Conservation (phyloP, 1,139 yeast species). For the Hanseniaspora sp. region DNA sequence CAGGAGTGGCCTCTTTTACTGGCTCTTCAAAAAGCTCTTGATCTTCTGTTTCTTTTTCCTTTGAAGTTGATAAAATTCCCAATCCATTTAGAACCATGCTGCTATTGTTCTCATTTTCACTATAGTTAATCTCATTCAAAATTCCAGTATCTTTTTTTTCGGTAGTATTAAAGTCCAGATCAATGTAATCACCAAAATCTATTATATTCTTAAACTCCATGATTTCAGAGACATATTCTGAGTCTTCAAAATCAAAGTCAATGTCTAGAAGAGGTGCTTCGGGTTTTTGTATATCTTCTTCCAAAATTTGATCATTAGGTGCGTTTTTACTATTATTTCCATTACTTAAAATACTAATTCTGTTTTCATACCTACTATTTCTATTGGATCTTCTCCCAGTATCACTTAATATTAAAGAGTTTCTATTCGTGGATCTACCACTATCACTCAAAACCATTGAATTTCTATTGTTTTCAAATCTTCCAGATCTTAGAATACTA, state of each 20-base stretch:
- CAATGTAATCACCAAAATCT: conserved; percentile 43
- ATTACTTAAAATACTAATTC: conserved; percentile 10
- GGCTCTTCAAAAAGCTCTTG: conserved; percentile 4
- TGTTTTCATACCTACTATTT: conserved; percentile 14
- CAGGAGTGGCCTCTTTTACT: conserved; percentile 9
- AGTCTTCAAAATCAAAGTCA: conserved; percentile 24
- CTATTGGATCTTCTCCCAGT: conserved; percentile 12
- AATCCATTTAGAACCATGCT: conserved; percentile 6
- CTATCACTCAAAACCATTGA: conserved; percentile 15
- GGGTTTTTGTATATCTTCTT: neutral
- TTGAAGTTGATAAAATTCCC: neutral
- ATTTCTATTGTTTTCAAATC: conserved; percentile 22
- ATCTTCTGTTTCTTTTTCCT: neutral
- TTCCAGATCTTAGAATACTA: conserved; percentile 42
- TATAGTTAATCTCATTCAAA: conserved; percentile 17
- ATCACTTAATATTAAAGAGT: conserved; percentile 14
- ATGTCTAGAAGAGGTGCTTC: conserved; percentile 3
- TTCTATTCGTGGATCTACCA: conserved; percentile 14
- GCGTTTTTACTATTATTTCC: neutral
- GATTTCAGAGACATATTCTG: conserved; percentile 31
- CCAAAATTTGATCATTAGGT: neutral
- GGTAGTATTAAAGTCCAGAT: conserved; percentile 25
- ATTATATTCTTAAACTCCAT: conserved; percentile 58
- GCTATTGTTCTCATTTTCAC: neutral
- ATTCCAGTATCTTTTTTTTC: too few relatives aligned